Base-by-base conservation (phyloP, 1,139 yeast genomes). In the Dujonia santamariae region DNA sequence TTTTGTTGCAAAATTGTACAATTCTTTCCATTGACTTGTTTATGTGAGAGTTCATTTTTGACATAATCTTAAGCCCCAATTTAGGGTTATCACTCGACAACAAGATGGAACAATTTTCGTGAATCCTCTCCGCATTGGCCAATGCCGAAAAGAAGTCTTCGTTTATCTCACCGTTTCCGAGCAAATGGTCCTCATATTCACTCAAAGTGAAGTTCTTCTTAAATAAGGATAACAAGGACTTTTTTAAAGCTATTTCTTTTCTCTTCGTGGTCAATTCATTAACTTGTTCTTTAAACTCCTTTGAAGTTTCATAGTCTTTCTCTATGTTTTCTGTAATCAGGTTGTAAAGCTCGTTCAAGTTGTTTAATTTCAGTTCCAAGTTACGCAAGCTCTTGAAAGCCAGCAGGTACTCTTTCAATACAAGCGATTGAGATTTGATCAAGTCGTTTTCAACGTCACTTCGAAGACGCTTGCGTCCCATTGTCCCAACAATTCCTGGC, bases 381-480 rank as follows among this genome's bases (percentile, higher is more conserved):
- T 63, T 50, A 31, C 62, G 63, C 22, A 82, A 61, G 28, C 65
- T 68, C 32, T 60, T 63, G 11, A 79, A 71, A 8, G 78, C 63
- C 2, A 84, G 80, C 37, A 68, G 73, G 46, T 80, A 85, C 37
- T 78, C 85, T 45, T 75, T 78, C 36, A 88, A 61, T 0, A 78
- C 66, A 12, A 58, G 50, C 4, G 76, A 62, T 46, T 85, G 86
- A 36, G 76, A 76, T 42, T 72, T 76, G 37, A 87, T 63, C 28
- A 86, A 63, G 38, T 85, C 88, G n/a, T 68, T 67, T 48, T 87
- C 96, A 12, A 87, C 67, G 34, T 75, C 77, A 30, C 87, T 78
- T 36, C 87, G 67, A 37, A 87, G 61, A 31, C 77, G 72, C 45
- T 84, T 56, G 78, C 71, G 59, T 3, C 78, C 59, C 25, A 78